These are phyloP conservation scores for Solanum virginianum DNA, from an alignment of 257 asterid genomes.

Conservation along the genomic window DNA sequence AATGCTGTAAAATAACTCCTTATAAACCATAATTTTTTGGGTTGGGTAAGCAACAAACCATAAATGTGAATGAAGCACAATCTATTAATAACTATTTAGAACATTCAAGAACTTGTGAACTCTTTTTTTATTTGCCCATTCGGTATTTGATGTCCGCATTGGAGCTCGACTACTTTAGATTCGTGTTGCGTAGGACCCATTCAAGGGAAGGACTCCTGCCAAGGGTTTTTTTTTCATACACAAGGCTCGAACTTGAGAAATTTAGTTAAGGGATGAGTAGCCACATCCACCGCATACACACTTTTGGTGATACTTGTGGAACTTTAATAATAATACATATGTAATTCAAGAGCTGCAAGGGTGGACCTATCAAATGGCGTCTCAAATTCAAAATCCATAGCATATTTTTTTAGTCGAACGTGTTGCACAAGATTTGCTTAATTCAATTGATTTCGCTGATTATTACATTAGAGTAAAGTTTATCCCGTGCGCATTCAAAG, in stretches of 20 bases:
- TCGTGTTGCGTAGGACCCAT: too few species aligned
- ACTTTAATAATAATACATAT: not conserved
- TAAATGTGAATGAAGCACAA: not conserved
- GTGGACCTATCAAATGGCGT: not conserved
- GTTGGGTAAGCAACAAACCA: not conserved
- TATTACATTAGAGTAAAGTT: not conserved
- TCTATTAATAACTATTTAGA: not conserved
- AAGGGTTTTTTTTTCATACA: too few species aligned
- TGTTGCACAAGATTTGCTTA: fast-evolving
- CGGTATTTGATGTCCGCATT: too few species aligned
- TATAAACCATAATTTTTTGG: not conserved
- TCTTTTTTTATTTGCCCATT: too few species aligned
- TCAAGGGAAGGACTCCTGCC: too few species aligned
- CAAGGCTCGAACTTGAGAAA: too few species aligned
- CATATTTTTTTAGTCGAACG: not conserved
- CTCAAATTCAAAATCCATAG: fast-evolving
- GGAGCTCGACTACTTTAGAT: too few species aligned
- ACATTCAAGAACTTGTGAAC: not conserved
- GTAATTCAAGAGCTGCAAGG: not conserved
- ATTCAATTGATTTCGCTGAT: fast-evolving
- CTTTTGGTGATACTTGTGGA: not conserved
- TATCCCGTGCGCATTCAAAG: not conserved
- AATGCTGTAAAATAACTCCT: not conserved
- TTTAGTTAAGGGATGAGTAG: too few species aligned
- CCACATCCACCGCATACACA: too few species aligned